phyloP scores from a whole-genome alignment of 345 rosid genomes.

The Euphorbia lathyris region DNA sequence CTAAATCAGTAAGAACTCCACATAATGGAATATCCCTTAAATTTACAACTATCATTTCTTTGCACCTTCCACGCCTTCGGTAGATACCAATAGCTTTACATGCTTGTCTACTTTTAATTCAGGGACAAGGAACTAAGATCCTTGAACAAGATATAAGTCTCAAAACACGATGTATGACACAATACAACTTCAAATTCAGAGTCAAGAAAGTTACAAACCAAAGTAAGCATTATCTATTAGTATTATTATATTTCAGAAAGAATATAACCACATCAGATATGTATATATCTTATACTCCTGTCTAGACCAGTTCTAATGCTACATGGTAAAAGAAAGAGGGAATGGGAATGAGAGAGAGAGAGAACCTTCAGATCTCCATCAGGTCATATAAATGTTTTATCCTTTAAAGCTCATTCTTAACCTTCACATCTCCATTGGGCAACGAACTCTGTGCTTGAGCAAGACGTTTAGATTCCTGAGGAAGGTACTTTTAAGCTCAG shows the following conservation, averaged over 20 bases:
- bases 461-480: slow-evolving; percentile 74
- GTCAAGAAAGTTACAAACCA: background rate
- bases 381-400: background rate
- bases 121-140: background rate
- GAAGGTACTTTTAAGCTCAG: slow-evolving; percentile 1
- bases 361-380: background rate
- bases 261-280: background rate
- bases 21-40: background rate
- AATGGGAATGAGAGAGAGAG: background rate
- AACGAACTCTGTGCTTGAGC: slow-evolving; percentile 68
- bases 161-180: background rate
- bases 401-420: slow-evolving; percentile 54
- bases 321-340: background rate
- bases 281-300: background rate
- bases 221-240: background rate
- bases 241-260: background rate
- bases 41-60: background rate
- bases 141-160: background rate
- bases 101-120: background rate
- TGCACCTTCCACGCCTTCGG: slow-evolving; percentile 1
- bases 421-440: slow-evolving; percentile 86
- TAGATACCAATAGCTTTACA: background rate
- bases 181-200: background rate
- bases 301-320: background rate
- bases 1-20: no score